Conservation (phyloP, 345 rosid species). For the Adansonia digitata region DNA sequence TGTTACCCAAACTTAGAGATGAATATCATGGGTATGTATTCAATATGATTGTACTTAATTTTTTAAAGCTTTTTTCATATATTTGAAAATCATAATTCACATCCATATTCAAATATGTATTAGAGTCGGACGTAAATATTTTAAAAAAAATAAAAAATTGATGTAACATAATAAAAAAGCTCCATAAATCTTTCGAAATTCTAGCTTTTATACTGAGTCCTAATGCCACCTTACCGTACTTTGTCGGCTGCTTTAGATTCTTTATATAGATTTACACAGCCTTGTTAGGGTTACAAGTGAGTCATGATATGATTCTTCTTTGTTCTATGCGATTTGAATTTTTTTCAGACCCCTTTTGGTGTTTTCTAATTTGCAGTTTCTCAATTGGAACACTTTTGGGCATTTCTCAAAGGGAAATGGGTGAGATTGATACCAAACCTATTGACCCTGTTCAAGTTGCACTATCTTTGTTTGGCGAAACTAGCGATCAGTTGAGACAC, state of each 20-base stretch:
- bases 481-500: slow-evolving; percentile 14
- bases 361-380: neutral
- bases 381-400: neutral
- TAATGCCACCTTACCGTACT: neutral
- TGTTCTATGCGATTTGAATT: neutral
- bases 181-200: neutral
- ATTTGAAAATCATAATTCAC: too few species aligned
- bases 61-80: too few species aligned
- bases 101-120: too few species aligned
- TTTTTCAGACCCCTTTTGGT: neutral
- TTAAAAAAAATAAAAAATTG: too few species aligned
- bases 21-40: too few species aligned
- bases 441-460: slow-evolving; percentile 53
- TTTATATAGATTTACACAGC: neutral
- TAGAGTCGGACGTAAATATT: too few species aligned
- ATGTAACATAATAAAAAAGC: too few species aligned
- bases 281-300: neutral
- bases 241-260: neutral
- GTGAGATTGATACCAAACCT: slow-evolving; percentile 49
- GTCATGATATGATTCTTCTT: too few species aligned
- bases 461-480: slow-evolving; percentile 32
- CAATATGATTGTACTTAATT: too few species aligned
- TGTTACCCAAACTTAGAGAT: too few species aligned
- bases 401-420: slow-evolving; percentile 20
- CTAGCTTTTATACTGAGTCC: neutral